Evolutionary conservation across 176 grass and related monocot species (phyloP).

Genomic region (Hordeum vulgare): MorexV3_pseudomolecules_assembly NC_058523.1:491551051-491551550

Average conservation of each 20-base stretch:
- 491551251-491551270: neutral
- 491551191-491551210: neutral
- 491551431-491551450: slow-evolving; percentile 41
- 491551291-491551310: neutral
- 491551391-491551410: slow-evolving; percentile 48
- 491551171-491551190: neutral
- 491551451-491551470: slow-evolving; percentile 30
- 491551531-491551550: slow-evolving; percentile 60
- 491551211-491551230: neutral
- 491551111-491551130: neutral
- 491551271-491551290: neutral
- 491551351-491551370: slow-evolving; percentile 2
- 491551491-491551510: slow-evolving; percentile 88
- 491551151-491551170: neutral
- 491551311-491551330: neutral
- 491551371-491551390: neutral
- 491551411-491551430: slow-evolving; percentile 54
- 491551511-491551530: slow-evolving; percentile 87
- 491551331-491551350: neutral
- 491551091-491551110: neutral
- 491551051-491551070: neutral
- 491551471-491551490: slow-evolving; percentile 16
- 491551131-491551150: neutral
- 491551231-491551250: slow-evolving; percentile 5
- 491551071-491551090: neutral